Conservation (phyloP, 1,139 yeast genomes). For the Lipomyces yarrowii region DNA sequence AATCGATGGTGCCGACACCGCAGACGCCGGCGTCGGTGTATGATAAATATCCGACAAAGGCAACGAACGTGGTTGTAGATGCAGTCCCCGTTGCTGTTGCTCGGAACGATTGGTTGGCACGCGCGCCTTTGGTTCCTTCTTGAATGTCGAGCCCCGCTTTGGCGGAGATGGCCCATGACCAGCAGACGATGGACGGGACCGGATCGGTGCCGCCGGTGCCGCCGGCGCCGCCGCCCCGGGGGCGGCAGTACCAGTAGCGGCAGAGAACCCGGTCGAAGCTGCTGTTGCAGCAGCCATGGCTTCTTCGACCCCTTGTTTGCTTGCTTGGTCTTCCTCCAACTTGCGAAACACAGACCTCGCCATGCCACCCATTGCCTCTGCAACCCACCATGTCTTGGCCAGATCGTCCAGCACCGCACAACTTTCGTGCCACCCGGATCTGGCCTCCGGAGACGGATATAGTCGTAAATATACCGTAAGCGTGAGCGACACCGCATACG, state of each 20-base stretch:
- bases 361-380: slow-evolving; percentile 46
- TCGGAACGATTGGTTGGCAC: neutral
- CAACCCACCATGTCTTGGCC: slow-evolving; percentile 45
- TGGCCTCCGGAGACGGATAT: slow-evolving; percentile 36
- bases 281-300: neutral
- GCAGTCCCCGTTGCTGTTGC: neutral
- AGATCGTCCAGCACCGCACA: slow-evolving; percentile 39
- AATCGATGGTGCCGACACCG: neutral
- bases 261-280: neutral
- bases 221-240: too few species aligned
- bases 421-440: slow-evolving; percentile 40
- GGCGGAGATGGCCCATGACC: neutral
- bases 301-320: slow-evolving; percentile 10
- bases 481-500: slow-evolving; percentile 39
- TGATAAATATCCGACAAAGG: neutral
- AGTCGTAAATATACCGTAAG: slow-evolving; percentile 36
- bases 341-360: slow-evolving; percentile 41
- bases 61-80: neutral
- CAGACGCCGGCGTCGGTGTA: neutral
- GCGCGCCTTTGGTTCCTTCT: neutral
- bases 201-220: neutral
- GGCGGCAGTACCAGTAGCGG: too few species aligned
- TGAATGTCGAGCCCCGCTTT: neutral
- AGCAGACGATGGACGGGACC: neutral
- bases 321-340: slow-evolving; percentile 35